Percentiles rank a stretch among this genome's conserved stretches.
phyloP scores from a whole-genome alignment of 805 yeast genomes.

The Wickerhamiella galacta region DNA sequence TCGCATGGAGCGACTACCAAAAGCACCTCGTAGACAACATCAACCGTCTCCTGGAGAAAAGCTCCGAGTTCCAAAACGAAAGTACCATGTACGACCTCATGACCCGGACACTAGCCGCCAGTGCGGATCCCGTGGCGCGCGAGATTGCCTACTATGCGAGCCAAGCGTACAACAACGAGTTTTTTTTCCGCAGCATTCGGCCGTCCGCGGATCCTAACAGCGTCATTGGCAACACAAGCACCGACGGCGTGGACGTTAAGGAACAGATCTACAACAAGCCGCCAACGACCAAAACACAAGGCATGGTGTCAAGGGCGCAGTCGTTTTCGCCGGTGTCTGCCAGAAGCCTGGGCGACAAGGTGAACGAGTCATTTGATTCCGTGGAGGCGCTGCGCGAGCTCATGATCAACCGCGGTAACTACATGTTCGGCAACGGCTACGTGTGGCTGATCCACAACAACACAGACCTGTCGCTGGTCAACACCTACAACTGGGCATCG shows the following conservation, averaged over 20 bases:
- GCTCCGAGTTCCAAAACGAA: conserved; percentile 4
- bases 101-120: conserved; percentile 7
- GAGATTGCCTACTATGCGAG: conserved; percentile 66
- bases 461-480: conserved; percentile 41
- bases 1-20: conserved; percentile 76
- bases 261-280: conserved; percentile 13
- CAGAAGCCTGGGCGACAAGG: neutral
- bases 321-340: neutral
- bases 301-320: neutral
- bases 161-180: conserved; percentile 74
- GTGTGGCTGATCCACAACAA: conserved; percentile 68
- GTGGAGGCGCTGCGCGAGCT: conserved; percentile 47
- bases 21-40: conserved; percentile 24
- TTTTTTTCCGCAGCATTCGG: conserved; percentile 33
- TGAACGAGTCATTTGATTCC: conserved; percentile 7
- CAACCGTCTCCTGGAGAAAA: conserved; percentile 13
- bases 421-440: conserved; percentile 80
- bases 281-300: conserved; percentile 7
- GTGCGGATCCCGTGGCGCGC: conserved; percentile 10
- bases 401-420: conserved; percentile 49
- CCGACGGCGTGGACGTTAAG: conserved; percentile 13
- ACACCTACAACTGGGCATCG: conserved; percentile 85
- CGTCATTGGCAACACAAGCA: conserved; percentile 6
- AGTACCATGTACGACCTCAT: conserved; percentile 4
- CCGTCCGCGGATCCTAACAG: conserved; percentile 17